Percentiles rank a stretch among this genome's conserved stretches.
Conservation (phyloP, 78 protist genomes). For the Dictyostelium firmibasis region DNA sequence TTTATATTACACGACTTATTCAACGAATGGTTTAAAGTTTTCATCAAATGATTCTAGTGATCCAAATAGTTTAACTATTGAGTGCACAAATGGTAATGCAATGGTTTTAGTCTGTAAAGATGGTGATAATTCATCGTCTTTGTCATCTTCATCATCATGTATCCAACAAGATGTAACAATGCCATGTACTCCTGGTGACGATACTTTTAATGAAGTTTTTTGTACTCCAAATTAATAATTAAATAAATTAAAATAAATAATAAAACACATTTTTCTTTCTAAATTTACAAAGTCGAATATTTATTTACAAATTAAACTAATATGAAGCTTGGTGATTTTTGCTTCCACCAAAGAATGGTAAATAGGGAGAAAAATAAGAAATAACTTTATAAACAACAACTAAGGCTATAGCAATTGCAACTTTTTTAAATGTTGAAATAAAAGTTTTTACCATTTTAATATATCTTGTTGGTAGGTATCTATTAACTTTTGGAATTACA, state of each 20-base stretch:
- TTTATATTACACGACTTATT: background rate
- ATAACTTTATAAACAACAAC: background rate
- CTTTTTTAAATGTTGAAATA: background rate
- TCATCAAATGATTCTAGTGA: background rate
- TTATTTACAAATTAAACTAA: background rate
- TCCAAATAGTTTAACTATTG: background rate
- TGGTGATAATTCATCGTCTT: background rate
- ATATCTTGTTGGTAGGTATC: constrained; percentile 4
- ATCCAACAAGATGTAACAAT: background rate
- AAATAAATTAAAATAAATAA: no score
- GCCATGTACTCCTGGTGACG: background rate
- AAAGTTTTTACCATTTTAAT: background rate
- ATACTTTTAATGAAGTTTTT: background rate
- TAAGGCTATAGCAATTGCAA: background rate
- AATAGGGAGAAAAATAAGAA: background rate
- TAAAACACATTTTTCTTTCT: no score
- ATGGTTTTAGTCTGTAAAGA: background rate
- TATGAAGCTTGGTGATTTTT: background rate
- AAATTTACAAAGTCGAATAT: background rate
- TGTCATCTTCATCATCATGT: background rate
- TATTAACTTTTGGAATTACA: background rate
- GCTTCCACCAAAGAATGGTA: background rate
- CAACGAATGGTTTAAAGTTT: background rate
- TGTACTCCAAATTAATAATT: background rate
- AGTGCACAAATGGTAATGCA: background rate